A percentile compares a stretch with the other conserved stretches of the same genome.
phyloP scores from a whole-genome alignment of 148 eudicot genomes.

The Rhododendron ferrugineum region DNA sequence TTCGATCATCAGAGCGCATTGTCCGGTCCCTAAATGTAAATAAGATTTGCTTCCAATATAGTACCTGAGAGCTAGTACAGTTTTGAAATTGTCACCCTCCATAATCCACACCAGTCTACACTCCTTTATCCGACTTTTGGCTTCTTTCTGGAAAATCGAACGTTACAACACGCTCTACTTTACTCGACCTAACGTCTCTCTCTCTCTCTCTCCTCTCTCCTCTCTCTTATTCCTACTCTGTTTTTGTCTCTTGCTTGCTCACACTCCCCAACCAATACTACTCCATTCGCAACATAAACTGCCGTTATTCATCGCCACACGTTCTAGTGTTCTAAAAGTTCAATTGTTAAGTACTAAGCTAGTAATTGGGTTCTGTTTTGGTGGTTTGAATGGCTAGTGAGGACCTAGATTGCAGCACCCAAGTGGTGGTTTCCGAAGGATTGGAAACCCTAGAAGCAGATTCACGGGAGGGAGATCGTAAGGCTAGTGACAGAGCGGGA shows the following conservation, averaged over 20 bases:
- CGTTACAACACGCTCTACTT: background rate
- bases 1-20: too few species aligned
- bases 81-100: background rate
- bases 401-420: background rate
- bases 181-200: conserved; percentile 1
- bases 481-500: background rate
- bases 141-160: conserved; percentile 8
- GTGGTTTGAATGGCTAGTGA: background rate
- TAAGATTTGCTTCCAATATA: too few species aligned
- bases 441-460: background rate
- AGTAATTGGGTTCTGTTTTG: background rate
- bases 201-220: conserved; percentile 5
- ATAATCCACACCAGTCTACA: background rate
- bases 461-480: background rate
- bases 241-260: background rate
- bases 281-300: background rate
- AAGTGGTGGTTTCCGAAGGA: conserved; percentile 1
- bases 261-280: background rate
- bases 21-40: too few species aligned
- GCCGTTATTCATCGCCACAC: background rate
- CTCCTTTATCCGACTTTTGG: background rate
- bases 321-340: background rate
- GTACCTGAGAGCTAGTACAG: background rate
- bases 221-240: too few species aligned
- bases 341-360: background rate